Conservation (phyloP, 2,329 filamentous ascomycete species). For the Pezicula carpinea region DNA sequence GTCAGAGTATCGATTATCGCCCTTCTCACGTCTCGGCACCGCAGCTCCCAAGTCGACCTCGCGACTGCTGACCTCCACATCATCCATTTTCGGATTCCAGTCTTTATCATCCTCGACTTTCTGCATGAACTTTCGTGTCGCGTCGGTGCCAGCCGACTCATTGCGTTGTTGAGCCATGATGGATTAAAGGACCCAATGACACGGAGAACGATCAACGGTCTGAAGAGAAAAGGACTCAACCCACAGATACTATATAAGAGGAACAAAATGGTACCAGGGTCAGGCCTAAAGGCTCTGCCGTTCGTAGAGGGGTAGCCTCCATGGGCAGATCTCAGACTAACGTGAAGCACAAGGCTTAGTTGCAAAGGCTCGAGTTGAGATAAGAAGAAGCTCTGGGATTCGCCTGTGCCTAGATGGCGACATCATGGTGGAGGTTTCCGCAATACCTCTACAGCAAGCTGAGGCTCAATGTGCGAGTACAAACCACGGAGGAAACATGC, state of each 20-base stretch:
- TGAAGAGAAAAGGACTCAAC: conserved; percentile 14
- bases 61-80: conserved; percentile 12
- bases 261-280: neutral
- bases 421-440: conserved; percentile 1
- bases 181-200: conserved; percentile 8
- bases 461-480: neutral
- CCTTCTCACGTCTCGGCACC: conserved; percentile 8
- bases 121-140: conserved; percentile 9
- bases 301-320: conserved; percentile 7
- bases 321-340: conserved; percentile 15
- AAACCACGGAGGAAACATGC: conserved; percentile 5
- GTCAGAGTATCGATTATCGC: conserved; percentile 5
- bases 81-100: conserved; percentile 17
- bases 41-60: conserved; percentile 8
- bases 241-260: conserved; percentile 30
- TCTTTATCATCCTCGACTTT: conserved; percentile 15
- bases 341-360: conserved; percentile 15
- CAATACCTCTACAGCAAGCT: neutral
- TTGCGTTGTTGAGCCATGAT: conserved; percentile 17
- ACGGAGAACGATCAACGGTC: conserved; percentile 24
- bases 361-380: conserved; percentile 12
- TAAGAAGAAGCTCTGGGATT: conserved; percentile 13
- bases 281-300: neutral
- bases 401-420: conserved; percentile 5
- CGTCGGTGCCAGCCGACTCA: conserved; percentile 17